Evolutionary conservation across 108 stramenopile species (phyloP), one percentile per base, ranked within the genome.

Genomic region (Mediolabrus comicus): DNA sequence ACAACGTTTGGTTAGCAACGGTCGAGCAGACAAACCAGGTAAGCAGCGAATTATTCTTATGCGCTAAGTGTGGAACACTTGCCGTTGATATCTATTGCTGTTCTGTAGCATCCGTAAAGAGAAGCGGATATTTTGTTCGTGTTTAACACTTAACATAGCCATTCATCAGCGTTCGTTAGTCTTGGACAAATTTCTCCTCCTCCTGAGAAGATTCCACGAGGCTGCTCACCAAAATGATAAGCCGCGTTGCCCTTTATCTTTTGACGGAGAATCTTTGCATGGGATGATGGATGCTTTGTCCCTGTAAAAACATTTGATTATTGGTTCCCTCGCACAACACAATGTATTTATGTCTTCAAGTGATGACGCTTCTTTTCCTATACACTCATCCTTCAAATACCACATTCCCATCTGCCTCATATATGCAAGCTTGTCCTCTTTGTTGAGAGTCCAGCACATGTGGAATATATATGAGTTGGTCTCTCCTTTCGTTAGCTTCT

Each of bases 391-490:
- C 19, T 79, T 38, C 25, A 86, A 56, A 57, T 83, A 84, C 86
- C 86, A 92, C 59, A 86, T 85, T 3, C 91, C 87, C 84, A 92
- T 87, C 71, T 94, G 89, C 36, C 79, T 63, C 16, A 89, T 80
- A 61, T 77, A 92, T 5, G 64, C 53, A 1, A 92, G 33, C 71
- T 97, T 97, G 62, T 97, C 81, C 30, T 82, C 83, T 65, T 90
- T 92, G 77, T 87, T 85, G 0, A 59, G 25, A 28, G 96, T 97
- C 94, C 94, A 95, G 62, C 81, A 60, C 90, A 91, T 91, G 61
- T 91, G 90, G 30, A 91, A 86, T 1, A 69, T 13, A 34, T 52
- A 73, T 0, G 78, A 74, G 5, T 49, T 51, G 12, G 36, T 53
- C 35, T 73, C 34, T 53, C 64, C 71, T 33, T 71, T 56, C 7